Evolutionary conservation across 1,139 yeast genomes (phyloP).

Genomic region (Suhomyces ambrosiae): DNA sequence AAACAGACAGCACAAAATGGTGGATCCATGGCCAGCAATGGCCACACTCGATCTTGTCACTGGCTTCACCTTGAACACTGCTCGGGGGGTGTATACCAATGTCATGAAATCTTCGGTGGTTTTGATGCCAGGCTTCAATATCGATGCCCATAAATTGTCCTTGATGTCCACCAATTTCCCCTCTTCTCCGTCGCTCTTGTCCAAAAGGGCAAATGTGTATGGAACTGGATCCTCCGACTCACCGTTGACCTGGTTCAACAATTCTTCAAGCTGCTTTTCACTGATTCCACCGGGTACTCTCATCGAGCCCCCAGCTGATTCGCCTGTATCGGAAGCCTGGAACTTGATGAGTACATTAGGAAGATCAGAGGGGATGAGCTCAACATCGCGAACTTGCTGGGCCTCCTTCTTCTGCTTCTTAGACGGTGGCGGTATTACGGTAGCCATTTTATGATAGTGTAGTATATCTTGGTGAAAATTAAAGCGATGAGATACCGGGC

Average conservation of each 20-base stretch:
- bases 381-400: constrained; percentile 77
- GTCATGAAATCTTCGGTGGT: constrained; percentile 94
- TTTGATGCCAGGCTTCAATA: constrained; percentile 82
- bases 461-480: constrained; percentile 5
- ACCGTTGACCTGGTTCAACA: constrained; percentile 72
- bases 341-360: constrained; percentile 88
- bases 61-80: constrained; percentile 89
- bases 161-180: constrained; percentile 64
- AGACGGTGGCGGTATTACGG: constrained; percentile 90
- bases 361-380: constrained; percentile 71
- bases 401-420: constrained; percentile 86
- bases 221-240: constrained; percentile 85
- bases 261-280: constrained; percentile 84
- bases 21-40: constrained; percentile 93
- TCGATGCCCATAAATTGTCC: constrained; percentile 74
- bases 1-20: constrained; percentile 88
- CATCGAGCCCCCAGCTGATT: constrained; percentile 76
- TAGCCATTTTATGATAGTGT: constrained; percentile 64
- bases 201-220: constrained; percentile 73
- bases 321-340: constrained; percentile 96
- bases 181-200: constrained; percentile 33
- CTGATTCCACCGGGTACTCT: constrained; percentile 91
- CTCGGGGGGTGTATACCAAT: constrained; percentile 89
- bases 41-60: constrained; percentile 91
- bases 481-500: constrained; percentile 1